Base-by-base conservation (phyloP, 306 rosid genomes). In the Citrullus mucosospermus region DNA sequence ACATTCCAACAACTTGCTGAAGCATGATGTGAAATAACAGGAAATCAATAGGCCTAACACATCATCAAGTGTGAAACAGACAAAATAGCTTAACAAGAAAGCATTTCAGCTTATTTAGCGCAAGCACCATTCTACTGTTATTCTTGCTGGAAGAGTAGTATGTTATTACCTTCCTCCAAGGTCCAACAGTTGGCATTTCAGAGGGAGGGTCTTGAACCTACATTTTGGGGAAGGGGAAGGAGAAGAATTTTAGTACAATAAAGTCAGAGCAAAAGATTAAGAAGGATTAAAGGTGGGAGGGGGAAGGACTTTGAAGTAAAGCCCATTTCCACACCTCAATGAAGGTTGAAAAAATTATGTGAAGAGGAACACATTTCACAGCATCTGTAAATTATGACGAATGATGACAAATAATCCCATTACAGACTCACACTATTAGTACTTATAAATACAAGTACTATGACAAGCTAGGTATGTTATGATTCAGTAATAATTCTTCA, bases 131-230 rank as follows among this genome's bases (percentile, higher is more conserved):
- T 71, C 14, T 39, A 51, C 78, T 32, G 53, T 74, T 61, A 53
- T 50, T 17, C 41, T 74, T 15, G 13, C 46, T 50, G 48, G 61
- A 80, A 54, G 8, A 48, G 0, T 12, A 48, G 0, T 12, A 12
- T 22, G 32, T 81, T 51, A 57, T 83, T 88, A 92, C 99, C 98
- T 92, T 96, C 84, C 99, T 87, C 99, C 99, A 96, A 79, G 99
- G 98, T 87, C 99, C 99, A 77, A 92, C 89, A 3, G 97, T 85
- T 58, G 97, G 90, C 46, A 86, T 86, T 83, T 79, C 36, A 50
- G 96, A 91, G 56, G 96, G 98, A 72, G 93, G 85, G 65, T 88
- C 96, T 54, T 91, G 97, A 51, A 96, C 87, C 98, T 92, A 80
- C 71, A 81, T 67, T n/a, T 62, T 38, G 43, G 77, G 78, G 78